Evolutionary conservation across 139 green algal genomes (phyloP), one percentile per base, ranked within the genome.

Genomic region (Auxenochlorella pyrenoidosa): DNA sequence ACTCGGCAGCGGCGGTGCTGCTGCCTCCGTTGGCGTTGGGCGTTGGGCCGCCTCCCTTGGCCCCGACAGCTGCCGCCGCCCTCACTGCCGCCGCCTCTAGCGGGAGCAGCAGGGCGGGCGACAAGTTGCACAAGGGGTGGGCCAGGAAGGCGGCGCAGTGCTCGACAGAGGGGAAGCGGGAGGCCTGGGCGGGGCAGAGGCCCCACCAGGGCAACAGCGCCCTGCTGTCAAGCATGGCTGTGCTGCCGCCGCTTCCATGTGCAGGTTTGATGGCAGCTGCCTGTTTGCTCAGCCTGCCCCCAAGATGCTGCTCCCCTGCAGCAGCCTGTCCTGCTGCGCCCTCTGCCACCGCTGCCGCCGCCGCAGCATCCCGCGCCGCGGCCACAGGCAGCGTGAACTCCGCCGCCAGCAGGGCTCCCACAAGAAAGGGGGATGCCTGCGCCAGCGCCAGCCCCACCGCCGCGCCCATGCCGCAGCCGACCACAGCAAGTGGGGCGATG

Each of bases 391-490:
- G 38, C 18, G 68, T 47, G 58, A 92, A 90, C 66, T 92, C 91
- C 0, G 87, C 47, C 2, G 79, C 38, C 24, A 75, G 68, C 24
- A 90, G 32, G 5, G 86, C 82, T 0, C 89, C 91, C 1, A 91
- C 72, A 3, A 93, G 70, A 34, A 73, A 79, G 0, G 90, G 89
- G 43, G 51, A 36, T 21, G 66, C 34, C 60, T 78, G 43, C 12
- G 88, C 91, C 10, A 93, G 70, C 12, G 70, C 47, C n/a, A 90
- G 44, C 2, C 58, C 91, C 19, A 89, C 79, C 12, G 76, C 80
- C 0, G 71, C 91, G 12, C 91, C 91, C 41, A 92, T 66, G 36
- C 90, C 91, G 34, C 60, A 78, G 1, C 91, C 91, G n/a, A 92
- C 85, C 4, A 94, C 26, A 0, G 87, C 90, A 21, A 94, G 28